Evolutionary conservation across 1,139 yeast species (phyloP), one percentile per base, ranked within the genome.

Genomic region (Pichia sp.): DNA sequence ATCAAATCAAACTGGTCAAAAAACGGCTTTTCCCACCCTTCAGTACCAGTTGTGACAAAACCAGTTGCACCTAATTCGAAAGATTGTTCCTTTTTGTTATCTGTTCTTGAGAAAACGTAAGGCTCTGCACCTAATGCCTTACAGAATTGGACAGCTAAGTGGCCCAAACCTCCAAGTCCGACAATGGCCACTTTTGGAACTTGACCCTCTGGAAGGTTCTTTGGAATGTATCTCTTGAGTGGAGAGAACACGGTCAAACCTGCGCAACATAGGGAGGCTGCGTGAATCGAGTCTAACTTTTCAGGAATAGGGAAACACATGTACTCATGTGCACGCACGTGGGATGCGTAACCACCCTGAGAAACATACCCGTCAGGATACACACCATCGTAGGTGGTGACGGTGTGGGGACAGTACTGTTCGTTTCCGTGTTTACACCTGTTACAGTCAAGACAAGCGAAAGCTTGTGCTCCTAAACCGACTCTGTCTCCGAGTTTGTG

Each of bases 221-320:
- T 53, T 51, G 68, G 67, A 47, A 64, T 64, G 57, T 75, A 76
- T 56, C 77, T 76, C 58, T 59, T 71, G 57, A 83, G 67, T 42
- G 88, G 88, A 6, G 82, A 74, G 68, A 72, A 82, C 4, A 78
- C 82, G 15, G 88, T 84, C 62, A 82, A 71, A 56, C 89, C 89
- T 47, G 83, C 88, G 70, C 88, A 84, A 73, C 84, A 73, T 63
- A 84, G 72, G 7, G 87, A 85, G 29, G 85, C 87, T 46, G 84
- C 87, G 52, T 70, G 68, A 49, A 71, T 70, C 15, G 78, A 69
- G 45, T 73, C 71, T 59, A 82, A 66, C 40, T 61, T 70, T 8
- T 81, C 84, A 19, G 89, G 88, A 57, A 84, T 77, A 30, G 77
- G 74, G 69, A 82, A 78, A 15, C 75, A 79, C 64, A 78, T 77